Percentiles rank a stretch among this genome's conserved stretches.
Conservation (phyloP, 768 basidiomycete genomes). For the Pisolithus albus region DNA sequence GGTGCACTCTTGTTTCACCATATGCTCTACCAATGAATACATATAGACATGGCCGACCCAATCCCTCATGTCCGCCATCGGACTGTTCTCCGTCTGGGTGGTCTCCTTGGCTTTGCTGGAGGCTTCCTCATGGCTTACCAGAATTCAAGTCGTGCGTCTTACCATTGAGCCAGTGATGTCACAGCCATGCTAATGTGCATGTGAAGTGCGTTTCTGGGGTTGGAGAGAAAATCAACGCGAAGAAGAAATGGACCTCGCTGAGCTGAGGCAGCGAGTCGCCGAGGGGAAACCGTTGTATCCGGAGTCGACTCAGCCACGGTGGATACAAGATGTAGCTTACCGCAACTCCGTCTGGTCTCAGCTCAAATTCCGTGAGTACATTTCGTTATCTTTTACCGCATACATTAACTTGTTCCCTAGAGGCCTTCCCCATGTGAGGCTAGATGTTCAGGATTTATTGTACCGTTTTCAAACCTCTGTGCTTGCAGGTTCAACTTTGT, state of each 20-base stretch:
- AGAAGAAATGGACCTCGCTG: constrained; percentile 66
- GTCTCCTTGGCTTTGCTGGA: constrained; percentile 76
- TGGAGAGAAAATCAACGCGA: constrained; percentile 88
- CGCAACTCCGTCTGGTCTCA: constrained; percentile 91
- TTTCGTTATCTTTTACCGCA: constrained; percentile 2
- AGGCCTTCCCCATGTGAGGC: constrained; percentile 69
- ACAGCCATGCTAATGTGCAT: constrained; percentile 8
- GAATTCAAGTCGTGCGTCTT: constrained; percentile 69
- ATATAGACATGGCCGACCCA: constrained; percentile 42
- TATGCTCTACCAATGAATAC: constrained; percentile 6
- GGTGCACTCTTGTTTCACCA: constrained; percentile 18
- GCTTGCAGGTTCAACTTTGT: constrained; percentile 87
- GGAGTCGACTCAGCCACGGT: constrained; percentile 69
- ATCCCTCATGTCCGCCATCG: constrained; percentile 31
- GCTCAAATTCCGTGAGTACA: constrained; percentile 77
- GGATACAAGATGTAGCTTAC: constrained; percentile 82
- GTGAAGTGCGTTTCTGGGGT: constrained; percentile 86
- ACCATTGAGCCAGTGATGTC: constrained; percentile 4
- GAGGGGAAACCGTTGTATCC: constrained; percentile 87
- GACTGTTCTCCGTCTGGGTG: constrained; percentile 47
- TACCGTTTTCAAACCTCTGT: constrained; percentile 6
- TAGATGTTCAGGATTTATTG: neutral
- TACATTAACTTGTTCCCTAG: constrained; percentile 29
- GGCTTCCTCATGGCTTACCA: constrained; percentile 95
- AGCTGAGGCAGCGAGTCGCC: constrained; percentile 66